Evolutionary conservation across 345 rosid genomes (phyloP), one percentile per base, ranked within the genome.

Genomic region (Linum tenue): DNA sequence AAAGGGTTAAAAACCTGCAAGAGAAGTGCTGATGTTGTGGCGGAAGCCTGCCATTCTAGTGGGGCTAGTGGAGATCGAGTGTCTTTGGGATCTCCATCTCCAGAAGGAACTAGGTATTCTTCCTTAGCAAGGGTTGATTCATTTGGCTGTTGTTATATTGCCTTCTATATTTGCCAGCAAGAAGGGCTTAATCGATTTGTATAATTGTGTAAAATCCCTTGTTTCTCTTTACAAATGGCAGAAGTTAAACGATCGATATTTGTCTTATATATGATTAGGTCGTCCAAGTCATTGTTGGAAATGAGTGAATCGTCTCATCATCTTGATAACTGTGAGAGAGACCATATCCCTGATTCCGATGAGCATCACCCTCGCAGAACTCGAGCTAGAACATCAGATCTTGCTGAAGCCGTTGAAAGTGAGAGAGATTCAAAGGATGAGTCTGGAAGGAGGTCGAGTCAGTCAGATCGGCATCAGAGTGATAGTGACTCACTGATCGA

Each of bases 401-500:
- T 62, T 57, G 66, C 67, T 68, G 79, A 70, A 67, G 69, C 76
- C 60, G 36, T 63, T 68, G 79, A 73, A 72, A 60, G 63, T 57
- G 53, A 58, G 10, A 63, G 70, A 35, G 70, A 70, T 42, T 68
- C 69, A 63, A 67, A 72, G 75, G 72, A 69, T 67, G 79, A 68
- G 65, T 64, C 53, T 65, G 65, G 39, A 59, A 55, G 64, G 69
- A 70, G 50, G 69, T 63, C 66, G 40, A 65, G 72, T 71, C 48
- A 64, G 39, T 56, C 73, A 37, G 74, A 75, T 76, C 62, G 76
- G 55, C 73, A 62, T 70, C 62, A 71, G 61, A 40, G 43, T 31
- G 79, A 79, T 63, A 67, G 73, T 56, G 85, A 76, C 73, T 55
- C 76, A 70, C 80, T 86, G 73, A 75, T n/a, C 60, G 73, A 76